Base-by-base conservation (phyloP, 2,329 filamentous ascomycete species). In the Chaetomiaceae sp. region DNA sequence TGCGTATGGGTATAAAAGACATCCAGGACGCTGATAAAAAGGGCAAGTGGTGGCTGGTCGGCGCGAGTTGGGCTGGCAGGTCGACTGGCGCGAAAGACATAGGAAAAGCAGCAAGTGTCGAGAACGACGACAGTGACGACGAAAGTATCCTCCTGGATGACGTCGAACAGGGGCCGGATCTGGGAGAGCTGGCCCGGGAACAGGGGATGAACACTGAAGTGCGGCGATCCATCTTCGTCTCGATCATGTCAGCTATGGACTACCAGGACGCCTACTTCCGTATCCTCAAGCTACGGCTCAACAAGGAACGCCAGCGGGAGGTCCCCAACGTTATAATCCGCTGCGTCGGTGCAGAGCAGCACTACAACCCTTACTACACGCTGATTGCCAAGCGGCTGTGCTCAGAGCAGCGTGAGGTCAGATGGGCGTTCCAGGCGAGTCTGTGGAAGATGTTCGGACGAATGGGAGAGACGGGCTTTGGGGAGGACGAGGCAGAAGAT, bases 41-140 rank as follows among this genome's bases (percentile, higher is more conserved):
- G 66, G 94, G 94, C 1, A 96, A 96, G 73, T 99, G 94, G 94
- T 99, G 94, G 94, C 81, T 97, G 18, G 89, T 97, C 5, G 94
- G 94, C 47, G 92, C 94, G n/a, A 96, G 90, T 69, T 96, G 92
- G 82, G 74, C 78, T 4, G 80, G 79, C 21, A 65, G 64, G 25
- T 61, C 64, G 2, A 56, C 58, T 16, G 54, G 48, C 5, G 48
- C 59, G 9, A 61, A 61, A 36, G 40, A 40, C 2, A 34, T 38
- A 2, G 41, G 33, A 21, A 53, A 48, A 42, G n/a, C 37, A 36
- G 21, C 36, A 9, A 37, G n/a, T 8, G 34, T 23, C 5, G 61
- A 58, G 29, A 48, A 61, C 40, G 47, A 56, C 18, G 68, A 70
- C 25, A 60, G 65, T 30, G 69, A 74, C 23, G 71, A 63, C 18